Evolutionary conservation across 176 grass and related monocot genomes (phyloP).

Genomic region (Triticum turgidum): DNA sequence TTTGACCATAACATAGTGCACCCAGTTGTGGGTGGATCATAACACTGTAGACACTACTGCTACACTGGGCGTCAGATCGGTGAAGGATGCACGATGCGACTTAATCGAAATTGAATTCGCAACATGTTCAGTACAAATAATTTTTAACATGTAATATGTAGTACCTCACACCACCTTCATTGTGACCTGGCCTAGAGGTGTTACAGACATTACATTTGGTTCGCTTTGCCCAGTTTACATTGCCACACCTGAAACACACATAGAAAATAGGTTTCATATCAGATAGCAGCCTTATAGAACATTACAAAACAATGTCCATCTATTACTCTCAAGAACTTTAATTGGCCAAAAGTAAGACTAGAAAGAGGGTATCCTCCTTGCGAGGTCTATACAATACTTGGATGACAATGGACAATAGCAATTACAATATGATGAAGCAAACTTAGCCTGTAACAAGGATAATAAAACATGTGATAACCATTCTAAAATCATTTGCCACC

Average conservation of each 20-base stretch:
- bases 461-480: neutral
- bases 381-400: neutral
- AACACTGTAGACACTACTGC: neutral
- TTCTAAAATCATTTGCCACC: neutral
- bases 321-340: neutral
- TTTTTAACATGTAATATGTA: neutral
- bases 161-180: conserved; percentile 92
- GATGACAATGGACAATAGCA: neutral
- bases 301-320: neutral
- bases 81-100: neutral
- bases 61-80: neutral
- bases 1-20: neutral
- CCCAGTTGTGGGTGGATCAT: neutral
- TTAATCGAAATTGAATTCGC: neutral
- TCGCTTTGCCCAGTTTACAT: conserved; percentile 97
- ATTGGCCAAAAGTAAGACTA: neutral
- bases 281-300: neutral
- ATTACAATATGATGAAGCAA: conserved; percentile 2
- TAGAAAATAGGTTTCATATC: neutral
- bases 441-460: neutral
- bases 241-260: conserved; percentile 71
- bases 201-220: conserved; percentile 97
- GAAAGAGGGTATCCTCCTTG: neutral
- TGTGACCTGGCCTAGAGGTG: conserved; percentile 86
- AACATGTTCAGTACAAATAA: neutral